phyloP scores from a whole-genome alignment of 2,329 filamentous ascomycete genomes.

The Ophiognomonia clavigignenti-juglandacearum region DNA sequence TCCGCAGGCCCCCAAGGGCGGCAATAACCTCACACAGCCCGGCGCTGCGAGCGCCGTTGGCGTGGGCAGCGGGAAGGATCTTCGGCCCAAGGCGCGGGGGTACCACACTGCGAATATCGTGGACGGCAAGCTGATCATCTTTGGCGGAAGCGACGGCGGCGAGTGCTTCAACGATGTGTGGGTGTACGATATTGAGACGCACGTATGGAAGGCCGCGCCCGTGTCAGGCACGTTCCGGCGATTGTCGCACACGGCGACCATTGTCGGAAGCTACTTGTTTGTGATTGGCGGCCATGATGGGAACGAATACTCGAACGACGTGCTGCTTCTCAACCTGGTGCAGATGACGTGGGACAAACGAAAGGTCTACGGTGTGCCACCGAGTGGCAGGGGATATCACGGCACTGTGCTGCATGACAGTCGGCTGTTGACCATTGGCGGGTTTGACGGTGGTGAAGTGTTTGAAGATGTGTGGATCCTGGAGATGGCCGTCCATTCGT shows the following conservation, averaged over 20 bases:
- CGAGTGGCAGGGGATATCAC: conserved; percentile 62
- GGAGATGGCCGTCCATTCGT: conserved; percentile 65
- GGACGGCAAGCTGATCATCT: conserved; percentile 67
- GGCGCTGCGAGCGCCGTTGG: conserved; percentile 7
- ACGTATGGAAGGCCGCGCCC: conserved; percentile 53
- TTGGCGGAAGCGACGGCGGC: conserved; percentile 64
- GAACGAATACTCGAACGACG: conserved; percentile 64
- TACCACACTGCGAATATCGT: conserved; percentile 73
- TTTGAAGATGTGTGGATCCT: conserved; percentile 64
- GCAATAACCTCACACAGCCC: conserved; percentile 1
- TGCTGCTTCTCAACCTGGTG: conserved; percentile 63
- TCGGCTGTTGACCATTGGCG: conserved; percentile 59
- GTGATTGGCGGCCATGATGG: conserved; percentile 68
- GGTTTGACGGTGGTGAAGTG: conserved; percentile 63
- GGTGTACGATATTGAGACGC: conserved; percentile 64
- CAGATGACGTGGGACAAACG: conserved; percentile 71
- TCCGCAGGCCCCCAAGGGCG: conserved; percentile 22
- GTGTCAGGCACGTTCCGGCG: conserved; percentile 59
- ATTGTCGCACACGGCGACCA: conserved; percentile 63
- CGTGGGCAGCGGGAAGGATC: conserved; percentile 25
- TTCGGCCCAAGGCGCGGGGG: conserved; percentile 57
- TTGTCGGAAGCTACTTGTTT: conserved; percentile 66
- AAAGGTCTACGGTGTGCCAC: conserved; percentile 58
- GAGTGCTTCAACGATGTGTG: conserved; percentile 71
- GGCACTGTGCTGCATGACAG: conserved; percentile 62